A percentile compares a stretch with the other conserved stretches of the same genome.
Evolutionary conservation across 2,329 filamentous ascomycete species (phyloP).

Genomic region (Setomelanomma holmii): DNA sequence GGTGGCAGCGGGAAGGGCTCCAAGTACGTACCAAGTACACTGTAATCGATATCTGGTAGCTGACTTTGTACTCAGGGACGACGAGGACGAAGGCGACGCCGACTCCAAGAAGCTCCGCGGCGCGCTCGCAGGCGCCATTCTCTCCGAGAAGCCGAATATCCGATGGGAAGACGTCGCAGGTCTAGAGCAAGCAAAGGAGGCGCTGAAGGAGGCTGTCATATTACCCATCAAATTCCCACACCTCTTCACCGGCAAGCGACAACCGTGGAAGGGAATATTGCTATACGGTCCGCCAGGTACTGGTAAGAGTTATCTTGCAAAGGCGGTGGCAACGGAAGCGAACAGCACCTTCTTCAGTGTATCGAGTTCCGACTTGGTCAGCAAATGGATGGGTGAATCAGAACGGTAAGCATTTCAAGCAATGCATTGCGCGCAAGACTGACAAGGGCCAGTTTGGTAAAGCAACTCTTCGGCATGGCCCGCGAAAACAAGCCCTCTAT

Average conservation of each 20-base stretch:
- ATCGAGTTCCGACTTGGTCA: constrained; percentile 94
- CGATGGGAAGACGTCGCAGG: constrained; percentile 99
- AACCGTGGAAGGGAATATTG: constrained; percentile 98
- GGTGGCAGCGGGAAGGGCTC: constrained; percentile 67
- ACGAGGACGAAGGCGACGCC: constrained; percentile 74
- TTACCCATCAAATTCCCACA: constrained; percentile 98
- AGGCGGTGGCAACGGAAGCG: constrained; percentile 96
- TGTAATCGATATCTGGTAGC: too few species aligned
- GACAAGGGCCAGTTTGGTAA: constrained; percentile 73
- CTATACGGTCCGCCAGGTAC: constrained; percentile 96
- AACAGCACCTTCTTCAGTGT: constrained; percentile 99
- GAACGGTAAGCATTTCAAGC: constrained; percentile 71
- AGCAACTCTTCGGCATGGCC: constrained; percentile 96
- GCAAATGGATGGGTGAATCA: constrained; percentile 99
- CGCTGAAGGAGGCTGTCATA: constrained; percentile 96
- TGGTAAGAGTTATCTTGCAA: constrained; percentile 96
- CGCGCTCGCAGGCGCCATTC: constrained; percentile 87
- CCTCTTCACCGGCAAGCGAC: constrained; percentile 91
- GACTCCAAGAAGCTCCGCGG: constrained; percentile 95
- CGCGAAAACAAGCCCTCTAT: constrained; percentile 98
- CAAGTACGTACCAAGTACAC: too few species aligned
- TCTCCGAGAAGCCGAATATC: constrained; percentile 94
- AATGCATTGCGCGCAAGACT: neutral
- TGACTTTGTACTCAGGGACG: too few species aligned
- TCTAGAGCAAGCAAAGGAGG: constrained; percentile 92